A percentile compares a stretch with the other conserved stretches of the same genome.
Conservation (phyloP, 257 asterid species). For the Solanum chiquidenum region DNA sequence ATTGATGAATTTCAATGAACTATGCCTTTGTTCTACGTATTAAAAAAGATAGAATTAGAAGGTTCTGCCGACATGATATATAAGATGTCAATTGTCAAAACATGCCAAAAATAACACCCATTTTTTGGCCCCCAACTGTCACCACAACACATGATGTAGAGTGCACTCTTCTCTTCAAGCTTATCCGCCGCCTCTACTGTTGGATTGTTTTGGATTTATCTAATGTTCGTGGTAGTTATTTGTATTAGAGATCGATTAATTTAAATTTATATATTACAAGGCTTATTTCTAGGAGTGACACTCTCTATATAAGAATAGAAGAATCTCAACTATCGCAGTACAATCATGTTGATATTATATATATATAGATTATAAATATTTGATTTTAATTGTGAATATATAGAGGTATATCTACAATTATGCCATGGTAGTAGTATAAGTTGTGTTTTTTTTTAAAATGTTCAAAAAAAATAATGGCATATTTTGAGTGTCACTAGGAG, state of each 20-base stretch:
- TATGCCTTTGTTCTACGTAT: background rate
- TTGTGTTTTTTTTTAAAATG: background rate
- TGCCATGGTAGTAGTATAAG: too few species aligned
- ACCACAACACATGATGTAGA: background rate
- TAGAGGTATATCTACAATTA: background rate
- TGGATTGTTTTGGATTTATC: background rate
- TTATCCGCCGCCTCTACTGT: background rate
- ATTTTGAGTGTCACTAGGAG: background rate
- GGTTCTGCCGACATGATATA: background rate
- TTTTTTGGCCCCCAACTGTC: background rate
- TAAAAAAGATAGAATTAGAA: background rate
- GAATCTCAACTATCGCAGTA: background rate
- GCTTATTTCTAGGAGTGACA: accelerated
- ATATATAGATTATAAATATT: background rate
- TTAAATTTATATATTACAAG: background rate
- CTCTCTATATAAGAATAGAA: background rate
- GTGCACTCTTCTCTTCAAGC: background rate
- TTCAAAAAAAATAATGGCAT: too few species aligned
- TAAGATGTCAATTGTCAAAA: background rate
- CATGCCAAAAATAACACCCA: background rate
- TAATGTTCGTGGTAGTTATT: background rate
- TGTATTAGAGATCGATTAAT: background rate
- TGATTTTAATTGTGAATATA: background rate
- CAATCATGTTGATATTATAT: background rate
- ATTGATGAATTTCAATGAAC: background rate